Base-by-base conservation (phyloP, 2,329 filamentous ascomycete species). In the Aspergillus sp. region DNA sequence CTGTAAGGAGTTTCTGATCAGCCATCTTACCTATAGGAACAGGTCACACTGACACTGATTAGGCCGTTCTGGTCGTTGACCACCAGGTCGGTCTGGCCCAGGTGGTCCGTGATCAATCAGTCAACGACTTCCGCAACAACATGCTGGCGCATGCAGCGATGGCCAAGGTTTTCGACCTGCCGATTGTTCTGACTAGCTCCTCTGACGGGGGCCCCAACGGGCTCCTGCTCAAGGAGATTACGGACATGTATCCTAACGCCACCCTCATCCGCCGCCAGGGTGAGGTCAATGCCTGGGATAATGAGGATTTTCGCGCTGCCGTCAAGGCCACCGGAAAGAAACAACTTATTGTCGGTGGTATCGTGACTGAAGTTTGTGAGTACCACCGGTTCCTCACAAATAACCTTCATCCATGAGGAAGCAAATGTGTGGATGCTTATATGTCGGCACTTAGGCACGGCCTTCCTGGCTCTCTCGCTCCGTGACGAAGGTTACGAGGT, bases 281-380 rank as follows among this genome's bases (percentile, higher is more conserved):
- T 36, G 85, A 91, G 65, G 87, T 91, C 63, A 82, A 90, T 64
- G 88, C 88, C 2, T 90, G 87, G 88, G 88, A 91, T 65, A 90
- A 89, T 61, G 60, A 78, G 2, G 81, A 88, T 0, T 90, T 91
- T 75, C 80, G 80, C 32, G 76, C 76, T 1, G 87, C 88, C 2
- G 78, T 91, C 55, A 72, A 78, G 57, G 86, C 85, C 1, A 81
- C 86, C 3, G 81, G 81, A 53, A 85, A 84, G 67, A 84, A 78
- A 25, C 88, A 91, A 67, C 75, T 91, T 61, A 88, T 91, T 64
- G 70, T 92, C 14, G 87, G 59, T 20, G 87, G 88, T 6, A 89
- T 91, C 62, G 80, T 83, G 2, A 91, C 88, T 0, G 88, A 91
- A 67, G 87, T 91, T 53, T 90, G 86, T 79, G 68, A 55, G 67